phyloP scores from a whole-genome alignment of 2,329 filamentous ascomycete species.

The Aspergillus costaricaensis region DNA sequence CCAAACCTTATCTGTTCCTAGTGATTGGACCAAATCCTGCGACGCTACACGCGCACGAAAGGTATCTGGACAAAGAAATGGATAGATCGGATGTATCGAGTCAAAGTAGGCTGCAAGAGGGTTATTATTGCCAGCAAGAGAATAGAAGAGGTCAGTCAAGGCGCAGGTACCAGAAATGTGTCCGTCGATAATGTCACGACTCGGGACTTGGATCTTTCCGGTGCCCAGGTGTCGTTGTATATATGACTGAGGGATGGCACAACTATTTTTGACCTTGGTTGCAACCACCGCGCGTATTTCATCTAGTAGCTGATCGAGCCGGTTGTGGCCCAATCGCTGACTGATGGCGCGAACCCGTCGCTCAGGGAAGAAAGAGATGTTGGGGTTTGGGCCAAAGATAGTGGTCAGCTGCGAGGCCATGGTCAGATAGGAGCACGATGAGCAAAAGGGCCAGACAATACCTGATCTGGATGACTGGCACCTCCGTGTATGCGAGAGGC shows the following conservation, averaged over 20 bases:
- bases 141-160: too few relatives aligned
- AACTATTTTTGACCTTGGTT: slow-evolving; percentile 6
- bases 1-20: slow-evolving; percentile 56
- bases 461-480: slow-evolving; percentile 5
- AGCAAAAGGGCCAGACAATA: not conserved
- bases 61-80: slow-evolving; percentile 40
- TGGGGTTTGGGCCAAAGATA: slow-evolving; percentile 7
- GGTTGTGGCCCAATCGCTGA: slow-evolving; percentile 8
- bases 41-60: slow-evolving; percentile 47
- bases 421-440: not conserved
- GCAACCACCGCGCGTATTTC: slow-evolving; percentile 8
- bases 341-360: slow-evolving; percentile 9
- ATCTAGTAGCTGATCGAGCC: slow-evolving; percentile 10
- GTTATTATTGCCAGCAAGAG: too few relatives aligned
- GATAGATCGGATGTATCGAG: slow-evolving; percentile 41
- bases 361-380: slow-evolving; percentile 14
- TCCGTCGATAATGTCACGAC: not conserved
- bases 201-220: not conserved
- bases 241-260: not conserved
- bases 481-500: not conserved
- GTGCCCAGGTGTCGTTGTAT: not conserved
- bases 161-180: not conserved
- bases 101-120: slow-evolving; percentile 41
- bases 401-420: not conserved
- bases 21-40: slow-evolving; percentile 49